phyloP scores from a whole-genome alignment of 805 yeast species.

The Nakazawaea holstii region DNA sequence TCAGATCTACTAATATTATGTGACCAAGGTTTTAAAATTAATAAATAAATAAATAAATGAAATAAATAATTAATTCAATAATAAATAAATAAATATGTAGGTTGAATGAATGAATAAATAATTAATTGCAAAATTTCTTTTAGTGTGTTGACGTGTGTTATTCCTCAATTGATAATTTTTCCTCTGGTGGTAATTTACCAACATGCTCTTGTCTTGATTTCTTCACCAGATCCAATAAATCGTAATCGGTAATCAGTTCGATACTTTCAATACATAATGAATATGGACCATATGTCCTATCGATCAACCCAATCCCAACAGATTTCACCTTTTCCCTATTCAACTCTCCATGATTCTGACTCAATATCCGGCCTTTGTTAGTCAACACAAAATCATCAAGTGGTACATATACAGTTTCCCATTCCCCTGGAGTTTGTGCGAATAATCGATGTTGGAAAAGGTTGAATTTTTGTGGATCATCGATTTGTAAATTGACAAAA shows the following conservation, averaged over 20 bases:
- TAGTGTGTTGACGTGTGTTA: too few species aligned
- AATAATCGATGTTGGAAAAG: constrained; percentile 79
- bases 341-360: constrained; percentile 50
- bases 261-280: constrained; percentile 66
- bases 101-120: too few species aligned
- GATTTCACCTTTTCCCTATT: constrained; percentile 64
- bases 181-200: background rate
- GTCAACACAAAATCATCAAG: constrained; percentile 77
- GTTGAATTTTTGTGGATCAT: constrained; percentile 72
- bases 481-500: constrained; percentile 76
- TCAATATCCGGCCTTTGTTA: constrained; percentile 59
- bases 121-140: too few species aligned
- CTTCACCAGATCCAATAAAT: constrained; percentile 35
- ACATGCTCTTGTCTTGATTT: constrained; percentile 25
- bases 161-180: constrained; percentile 1
- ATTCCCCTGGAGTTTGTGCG: constrained; percentile 61
- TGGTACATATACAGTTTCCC: constrained; percentile 83
- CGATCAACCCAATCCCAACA: constrained; percentile 73
- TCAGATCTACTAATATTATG: constrained; percentile 22
- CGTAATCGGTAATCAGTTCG: constrained; percentile 58
- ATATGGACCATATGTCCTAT: constrained; percentile 73
- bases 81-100: constrained; percentile 1
- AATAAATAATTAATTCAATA: background rate
- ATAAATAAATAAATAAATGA: constrained; percentile 2
- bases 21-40: background rate